Conservation (phyloP, 78 protist species). For the Dictyostelium capitatum region DNA sequence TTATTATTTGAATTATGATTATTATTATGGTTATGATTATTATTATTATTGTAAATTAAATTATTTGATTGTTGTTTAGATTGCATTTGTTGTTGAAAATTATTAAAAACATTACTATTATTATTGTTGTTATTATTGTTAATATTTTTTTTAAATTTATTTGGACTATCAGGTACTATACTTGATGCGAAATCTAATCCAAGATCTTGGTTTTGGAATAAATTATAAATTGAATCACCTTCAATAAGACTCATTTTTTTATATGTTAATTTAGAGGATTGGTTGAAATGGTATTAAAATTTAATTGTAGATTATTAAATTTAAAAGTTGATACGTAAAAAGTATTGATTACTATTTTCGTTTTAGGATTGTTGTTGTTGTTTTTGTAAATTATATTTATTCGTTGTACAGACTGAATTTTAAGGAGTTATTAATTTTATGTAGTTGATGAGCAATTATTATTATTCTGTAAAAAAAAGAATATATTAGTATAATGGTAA, state of each 20-base stretch:
- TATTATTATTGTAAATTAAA: constrained; percentile 3
- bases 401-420: no score
- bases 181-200: constrained; percentile 68
- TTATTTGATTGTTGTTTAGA: constrained; percentile 4
- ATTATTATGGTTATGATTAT: neutral
- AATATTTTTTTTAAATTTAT: constrained; percentile 37
- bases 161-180: constrained; percentile 76
- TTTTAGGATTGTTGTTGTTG: neutral
- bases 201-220: constrained; percentile 59
- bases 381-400: no score
- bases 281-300: neutral
- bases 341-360: neutral
- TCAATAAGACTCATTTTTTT: constrained; percentile 76
- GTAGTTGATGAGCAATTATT: neutral
- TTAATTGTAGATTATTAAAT: neutral
- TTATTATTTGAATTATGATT: neutral
- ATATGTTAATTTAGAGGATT: neutral
- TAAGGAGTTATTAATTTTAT: no score
- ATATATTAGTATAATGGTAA: no score
- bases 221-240: constrained; percentile 55
- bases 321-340: neutral
- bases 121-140: neutral
- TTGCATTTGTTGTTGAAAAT: neutral
- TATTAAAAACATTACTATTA: neutral
- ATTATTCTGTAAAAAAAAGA: neutral